Base-by-base conservation (phyloP, 768 basidiomycete species). In the Sporobolomyces phaffii region DNA sequence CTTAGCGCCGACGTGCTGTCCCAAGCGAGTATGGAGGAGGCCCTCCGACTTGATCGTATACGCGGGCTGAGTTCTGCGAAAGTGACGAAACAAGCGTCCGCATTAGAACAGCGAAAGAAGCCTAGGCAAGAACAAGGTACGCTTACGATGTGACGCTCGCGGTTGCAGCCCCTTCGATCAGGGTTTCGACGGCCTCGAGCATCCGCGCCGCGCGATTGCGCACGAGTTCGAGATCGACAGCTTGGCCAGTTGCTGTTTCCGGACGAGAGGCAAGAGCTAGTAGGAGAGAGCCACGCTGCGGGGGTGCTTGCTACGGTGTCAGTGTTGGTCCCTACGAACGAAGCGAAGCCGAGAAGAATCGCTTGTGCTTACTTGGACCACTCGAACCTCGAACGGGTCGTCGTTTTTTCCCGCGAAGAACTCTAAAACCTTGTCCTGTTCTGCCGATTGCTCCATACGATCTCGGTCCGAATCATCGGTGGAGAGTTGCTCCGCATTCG, bases 171-270 rank as follows among this genome's bases (percentile, higher is more conserved):
- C 10, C 6, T 28, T 58, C 56, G 15, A 58, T 18, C 4, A 58
- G 11, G 5, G 43, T 45, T 31, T 58, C 56, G 18, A 58, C 36
- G 13, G 56, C 56, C 31, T 58, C 56, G 29, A 58, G 56, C 2
- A 58, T 43, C 34, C 56, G 56, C 33, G 14, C 2, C 3, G 56
- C 43, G 8, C 56, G 56, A 17, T n/a, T 58, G 6, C 3, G 4
- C 17, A 58, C 43, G 3, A 58, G 22, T 10, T 58, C 56, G 29
- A 45, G n/a, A 24, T 58, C 56, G 43, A 47, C 20, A 2, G 56
- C 11, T 6, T 43, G 26, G 13, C 10, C 20, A 5, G 31, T 31
- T 2, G 26, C 5, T 5, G 22, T 10, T 3, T 11, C 15, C 4
- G 56, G 20, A 5, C 3, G 43, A 31, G 43, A 33, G 2, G 29